Evolutionary conservation across 768 basidiomycete species (phyloP).

Genomic region (Boletus reticulatus): DNA sequence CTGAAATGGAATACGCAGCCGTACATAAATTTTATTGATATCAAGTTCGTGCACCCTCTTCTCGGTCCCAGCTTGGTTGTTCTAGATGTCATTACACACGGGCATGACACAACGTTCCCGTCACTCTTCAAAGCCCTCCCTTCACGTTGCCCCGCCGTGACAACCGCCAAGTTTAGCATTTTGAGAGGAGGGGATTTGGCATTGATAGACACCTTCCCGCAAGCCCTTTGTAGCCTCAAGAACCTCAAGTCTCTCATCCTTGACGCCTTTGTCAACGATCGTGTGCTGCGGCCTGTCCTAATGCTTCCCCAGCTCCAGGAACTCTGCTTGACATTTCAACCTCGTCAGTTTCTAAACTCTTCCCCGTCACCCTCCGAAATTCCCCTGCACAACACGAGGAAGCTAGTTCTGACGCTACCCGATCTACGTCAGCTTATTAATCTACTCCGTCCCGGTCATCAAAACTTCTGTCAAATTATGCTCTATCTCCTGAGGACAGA

Average conservation of each 20-base stretch:
- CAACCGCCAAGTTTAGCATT: background rate
- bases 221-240: background rate
- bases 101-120: background rate
- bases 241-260: background rate
- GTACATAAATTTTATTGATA: background rate
- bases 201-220: background rate
- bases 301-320: background rate
- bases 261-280: background rate
- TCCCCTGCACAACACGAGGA: background rate
- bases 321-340: background rate
- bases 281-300: background rate
- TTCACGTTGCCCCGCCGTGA: background rate
- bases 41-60: background rate
- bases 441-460: background rate
- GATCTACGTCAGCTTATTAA: background rate
- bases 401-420: background rate
- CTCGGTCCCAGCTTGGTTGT: background rate
- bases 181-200: fast-evolving
- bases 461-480: background rate
- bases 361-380: background rate
- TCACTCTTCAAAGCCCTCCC: background rate
- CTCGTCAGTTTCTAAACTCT: background rate
- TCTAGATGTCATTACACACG: background rate
- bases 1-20: background rate
- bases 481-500: background rate